Evolutionary conservation across 805 yeast species (phyloP), one percentile per base, ranked within the genome.

Genomic region (Nakazawaea ishiwadae): DNA sequence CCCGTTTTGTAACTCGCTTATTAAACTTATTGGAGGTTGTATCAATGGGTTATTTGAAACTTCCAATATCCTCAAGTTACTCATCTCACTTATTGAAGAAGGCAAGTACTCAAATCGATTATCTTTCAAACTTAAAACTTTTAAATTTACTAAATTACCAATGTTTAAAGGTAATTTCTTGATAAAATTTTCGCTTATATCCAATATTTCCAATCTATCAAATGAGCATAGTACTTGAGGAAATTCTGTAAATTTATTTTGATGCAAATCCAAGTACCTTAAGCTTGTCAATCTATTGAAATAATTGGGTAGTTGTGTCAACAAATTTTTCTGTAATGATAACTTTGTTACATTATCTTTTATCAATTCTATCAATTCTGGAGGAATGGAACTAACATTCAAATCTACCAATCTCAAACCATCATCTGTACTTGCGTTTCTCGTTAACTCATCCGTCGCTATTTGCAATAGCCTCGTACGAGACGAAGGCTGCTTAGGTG

Each of bases 241-340:
- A 34, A 85, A 69, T 35, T 61, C 66, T 3, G 65, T 49, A 39
- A 86, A 67, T 34, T 62, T 55, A 55, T 86, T 86, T 44, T 69
- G 65, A 54, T 84, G 84, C 35, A 86, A 59, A 56, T 85, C 91
- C 43, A 86, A 60, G 47, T 79, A 81, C 41, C 75, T 65, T 39
- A 84, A 59, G 33, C 65, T 60, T 11, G 66, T 50, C 44, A 83
- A 51, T 7, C 62, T 55, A 5, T 58, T 46, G 52, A 82, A 69
- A 36, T 63, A 66, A 1, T 57, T 51, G 0, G 88, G 85, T 12
- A 83, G 55, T 2, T 58, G 54, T 0, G 59, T 48, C 11, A 83
- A 53, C 21, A 60, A 56, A 54, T 82, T 83, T 40, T 66, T 67
- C 41, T 79, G 75, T 16, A 83, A 52, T 2, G 79, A 72, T 8